Conservation (phyloP, 768 basidiomycete genomes). For the Suillus decipiens region DNA sequence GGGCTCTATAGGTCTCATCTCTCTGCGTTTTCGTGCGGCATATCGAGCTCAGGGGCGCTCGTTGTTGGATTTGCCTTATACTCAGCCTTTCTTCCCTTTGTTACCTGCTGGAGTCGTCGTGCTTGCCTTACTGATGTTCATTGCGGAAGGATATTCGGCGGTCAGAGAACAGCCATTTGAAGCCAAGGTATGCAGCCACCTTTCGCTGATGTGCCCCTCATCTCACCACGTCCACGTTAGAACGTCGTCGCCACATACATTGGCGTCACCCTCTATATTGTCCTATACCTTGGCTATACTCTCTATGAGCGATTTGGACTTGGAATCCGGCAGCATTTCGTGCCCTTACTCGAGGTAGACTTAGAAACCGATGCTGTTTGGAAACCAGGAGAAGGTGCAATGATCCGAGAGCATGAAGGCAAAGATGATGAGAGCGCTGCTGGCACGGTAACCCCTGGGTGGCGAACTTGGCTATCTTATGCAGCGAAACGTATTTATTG, state of each 20-base stretch:
- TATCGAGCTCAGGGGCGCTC: conserved; percentile 54
- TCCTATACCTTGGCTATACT: conserved; percentile 47
- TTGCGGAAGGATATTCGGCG: conserved; percentile 55
- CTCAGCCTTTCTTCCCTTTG: conserved; percentile 55
- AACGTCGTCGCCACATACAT: conserved; percentile 60
- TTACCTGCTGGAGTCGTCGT: conserved; percentile 52
- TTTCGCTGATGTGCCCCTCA: not conserved
- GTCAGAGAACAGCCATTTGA: conserved; percentile 46
- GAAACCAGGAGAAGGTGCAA: conserved; percentile 44
- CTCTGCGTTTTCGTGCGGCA: conserved; percentile 63
- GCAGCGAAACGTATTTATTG: conserved; percentile 68
- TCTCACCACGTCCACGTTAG: conserved; percentile 25
- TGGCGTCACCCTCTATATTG: conserved; percentile 48
- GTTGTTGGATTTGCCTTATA: conserved; percentile 58
- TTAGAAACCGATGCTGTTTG: conserved; percentile 58
- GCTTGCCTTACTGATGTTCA: conserved; percentile 52
- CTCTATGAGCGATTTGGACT: conserved; percentile 40
- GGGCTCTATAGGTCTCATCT: conserved; percentile 57
- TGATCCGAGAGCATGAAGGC: conserved; percentile 30
- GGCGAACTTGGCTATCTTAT: conserved; percentile 12
- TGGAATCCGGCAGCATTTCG: conserved; percentile 35
- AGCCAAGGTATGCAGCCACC: conserved; percentile 35
- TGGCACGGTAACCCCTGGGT: conserved; percentile 6
- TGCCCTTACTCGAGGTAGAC: conserved; percentile 47
- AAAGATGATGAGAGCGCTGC: conserved; percentile 10